Percentiles rank a stretch among this genome's conserved stretches.
Evolutionary conservation across 129 eudicot genomes (phyloP).

Genomic region (Pseudognaphalium luteoalbum): DNA sequence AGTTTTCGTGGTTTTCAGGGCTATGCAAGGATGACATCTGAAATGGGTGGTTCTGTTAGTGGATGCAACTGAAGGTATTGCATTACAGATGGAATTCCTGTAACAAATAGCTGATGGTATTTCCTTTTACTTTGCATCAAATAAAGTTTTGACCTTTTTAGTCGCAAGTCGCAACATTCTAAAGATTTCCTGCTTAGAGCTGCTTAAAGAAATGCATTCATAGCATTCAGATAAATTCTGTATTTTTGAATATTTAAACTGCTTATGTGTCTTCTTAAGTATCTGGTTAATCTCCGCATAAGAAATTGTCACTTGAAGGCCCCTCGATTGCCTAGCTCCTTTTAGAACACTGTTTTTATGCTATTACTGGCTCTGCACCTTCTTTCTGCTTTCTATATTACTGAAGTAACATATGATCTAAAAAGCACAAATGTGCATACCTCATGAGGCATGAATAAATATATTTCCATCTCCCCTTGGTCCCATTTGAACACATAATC

Average conservation of each 20-base stretch:
- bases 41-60: neutral
- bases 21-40: constrained; percentile 10
- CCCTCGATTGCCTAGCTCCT: neutral
- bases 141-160: neutral
- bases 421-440: no score
- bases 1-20: constrained; percentile 1
- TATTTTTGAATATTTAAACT: neutral
- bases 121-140: neutral
- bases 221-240: neutral
- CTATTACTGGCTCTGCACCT: no score
- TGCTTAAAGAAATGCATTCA: neutral
- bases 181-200: neutral
- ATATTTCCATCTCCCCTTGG: no score
- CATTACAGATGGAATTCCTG: neutral
- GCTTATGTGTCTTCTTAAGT: neutral
- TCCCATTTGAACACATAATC: no score
- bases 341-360: neutral
- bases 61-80: neutral
- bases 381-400: no score
- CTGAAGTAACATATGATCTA: no score
- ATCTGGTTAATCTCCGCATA: neutral
- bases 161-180: neutral
- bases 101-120: constrained; percentile 1
- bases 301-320: neutral
- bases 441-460: no score